These are phyloP conservation scores for Lentinula edodes DNA, from an alignment of 768 basidiomycete genomes.

Conservation along the genomic window DNA sequence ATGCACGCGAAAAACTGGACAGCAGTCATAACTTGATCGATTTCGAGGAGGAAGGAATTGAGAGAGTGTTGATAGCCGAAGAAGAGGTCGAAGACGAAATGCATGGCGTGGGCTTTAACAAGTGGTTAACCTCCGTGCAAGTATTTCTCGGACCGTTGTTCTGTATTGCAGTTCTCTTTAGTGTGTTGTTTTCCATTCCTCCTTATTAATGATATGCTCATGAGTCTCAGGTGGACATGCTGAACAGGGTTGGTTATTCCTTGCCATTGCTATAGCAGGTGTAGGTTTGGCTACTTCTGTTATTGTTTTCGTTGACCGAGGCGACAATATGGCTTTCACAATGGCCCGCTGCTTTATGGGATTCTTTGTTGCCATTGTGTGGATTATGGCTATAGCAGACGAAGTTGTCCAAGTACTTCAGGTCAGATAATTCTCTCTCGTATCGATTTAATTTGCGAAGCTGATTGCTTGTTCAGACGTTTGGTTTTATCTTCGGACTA, in stretches of 20 bases:
- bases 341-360: constrained; percentile 85
- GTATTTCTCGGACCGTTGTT: constrained; percentile 81
- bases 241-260: constrained; percentile 44
- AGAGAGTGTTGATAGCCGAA: constrained; percentile 65
- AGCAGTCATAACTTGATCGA: constrained; percentile 48
- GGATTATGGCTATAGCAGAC: constrained; percentile 98
- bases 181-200: constrained; percentile 38
- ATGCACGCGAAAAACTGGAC: constrained; percentile 36
- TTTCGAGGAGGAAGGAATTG: constrained; percentile 74
- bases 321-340: constrained; percentile 49
- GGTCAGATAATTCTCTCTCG: constrained; percentile 35
- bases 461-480: constrained; percentile 47
- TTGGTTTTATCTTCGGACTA: constrained; percentile 90
- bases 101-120: constrained; percentile 62
- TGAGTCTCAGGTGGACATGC: constrained; percentile 34
- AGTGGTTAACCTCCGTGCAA: constrained; percentile 83
- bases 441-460: neutral
- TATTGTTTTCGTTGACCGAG: constrained; percentile 52
- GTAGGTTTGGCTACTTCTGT: constrained; percentile 49
- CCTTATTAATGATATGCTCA: constrained; percentile 1
- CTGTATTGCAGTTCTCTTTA: constrained; percentile 67
- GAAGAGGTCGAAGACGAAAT: constrained; percentile 67
- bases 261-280: constrained; percentile 53
- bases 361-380: constrained; percentile 85
- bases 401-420: constrained; percentile 90